phyloP scores from a whole-genome alignment of 345 rosid genomes.

The Eutrema yunnanense region DNA sequence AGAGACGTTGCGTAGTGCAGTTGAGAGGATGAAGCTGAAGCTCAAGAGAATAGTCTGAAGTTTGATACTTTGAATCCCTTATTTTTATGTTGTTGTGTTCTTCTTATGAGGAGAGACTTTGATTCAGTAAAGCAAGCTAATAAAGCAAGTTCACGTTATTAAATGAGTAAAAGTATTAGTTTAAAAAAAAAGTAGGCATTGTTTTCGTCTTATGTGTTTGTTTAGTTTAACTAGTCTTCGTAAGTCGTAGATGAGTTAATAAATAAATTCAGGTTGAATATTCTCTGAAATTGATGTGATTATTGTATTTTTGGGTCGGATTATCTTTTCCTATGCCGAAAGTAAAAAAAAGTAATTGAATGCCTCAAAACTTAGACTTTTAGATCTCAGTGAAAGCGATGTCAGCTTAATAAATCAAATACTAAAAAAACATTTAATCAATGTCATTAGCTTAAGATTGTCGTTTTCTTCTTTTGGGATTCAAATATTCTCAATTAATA shows the following conservation, averaged over 20 bases:
- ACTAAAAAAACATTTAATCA: neutral
- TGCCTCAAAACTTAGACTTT: conserved; percentile 21
- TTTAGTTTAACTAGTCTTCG: neutral
- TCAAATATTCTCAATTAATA: too few relatives aligned
- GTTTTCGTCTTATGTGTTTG: neutral
- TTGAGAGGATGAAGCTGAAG: conserved; percentile 84
- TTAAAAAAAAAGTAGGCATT: neutral
- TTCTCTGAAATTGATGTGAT: conserved; percentile 3
- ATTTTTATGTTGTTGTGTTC: conserved; percentile 4
- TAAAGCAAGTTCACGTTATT: neutral
- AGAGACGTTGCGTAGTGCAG: conserved; percentile 70
- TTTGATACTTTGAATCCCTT: neutral
- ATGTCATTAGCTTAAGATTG: conserved; percentile 6
- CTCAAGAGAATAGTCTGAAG: conserved; percentile 39
- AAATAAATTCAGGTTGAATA: neutral
- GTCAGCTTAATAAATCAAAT: conserved; percentile 17
- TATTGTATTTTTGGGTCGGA: neutral
- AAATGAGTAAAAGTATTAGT: too few relatives aligned
- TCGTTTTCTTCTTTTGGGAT: neutral
- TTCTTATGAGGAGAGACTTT: conserved; percentile 7
- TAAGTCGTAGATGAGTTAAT: neutral
- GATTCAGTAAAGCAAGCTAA: neutral
- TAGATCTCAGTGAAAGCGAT: conserved; percentile 21
- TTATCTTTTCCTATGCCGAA: conserved; percentile 21
- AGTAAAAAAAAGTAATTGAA: conserved; percentile 11